Conservation (phyloP, 2,329 filamentous ascomycete genomes). For the Dactylellina parvicollis region DNA sequence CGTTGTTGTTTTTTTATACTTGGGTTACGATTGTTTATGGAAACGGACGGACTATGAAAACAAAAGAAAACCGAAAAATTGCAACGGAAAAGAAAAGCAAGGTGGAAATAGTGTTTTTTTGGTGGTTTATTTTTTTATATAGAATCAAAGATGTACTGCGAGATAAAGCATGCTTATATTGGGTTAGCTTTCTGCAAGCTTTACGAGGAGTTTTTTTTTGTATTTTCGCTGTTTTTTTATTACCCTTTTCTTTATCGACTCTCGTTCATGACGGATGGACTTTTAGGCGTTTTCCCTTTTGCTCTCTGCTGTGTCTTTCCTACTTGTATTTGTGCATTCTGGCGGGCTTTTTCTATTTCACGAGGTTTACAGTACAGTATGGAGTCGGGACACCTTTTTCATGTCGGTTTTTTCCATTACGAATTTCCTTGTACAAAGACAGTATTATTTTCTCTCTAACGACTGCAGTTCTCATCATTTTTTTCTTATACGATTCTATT, state of each 20-base stretch:
- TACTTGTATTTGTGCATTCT: slow-evolving; percentile 22
- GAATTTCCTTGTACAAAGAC: slow-evolving; percentile 51
- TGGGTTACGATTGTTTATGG: slow-evolving; percentile 10
- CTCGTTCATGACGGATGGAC: slow-evolving; percentile 38
- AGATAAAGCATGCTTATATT: slow-evolving; percentile 48
- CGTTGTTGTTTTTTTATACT: slow-evolving; percentile 33
- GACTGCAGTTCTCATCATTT: not conserved
- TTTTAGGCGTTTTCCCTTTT: slow-evolving; percentile 22
- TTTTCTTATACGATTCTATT: slow-evolving; percentile 9
- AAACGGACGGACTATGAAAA: slow-evolving; percentile 6
- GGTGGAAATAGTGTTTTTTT: slow-evolving; percentile 11
- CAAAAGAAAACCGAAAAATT: slow-evolving; percentile 27
- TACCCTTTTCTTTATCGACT: slow-evolving; percentile 5
- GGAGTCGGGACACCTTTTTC: slow-evolving; percentile 39
- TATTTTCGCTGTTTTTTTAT: slow-evolving; percentile 13
- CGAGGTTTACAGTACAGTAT: slow-evolving; percentile 23
- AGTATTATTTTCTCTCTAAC: slow-evolving; percentile 3
- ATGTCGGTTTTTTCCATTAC: slow-evolving; percentile 30
- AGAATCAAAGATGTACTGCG: slow-evolving; percentile 37
- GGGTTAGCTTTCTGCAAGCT: slow-evolving; percentile 24
- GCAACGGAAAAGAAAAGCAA: slow-evolving; percentile 40
- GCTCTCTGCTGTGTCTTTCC: not conserved
- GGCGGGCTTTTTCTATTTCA: slow-evolving; percentile 36
- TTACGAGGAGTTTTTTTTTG: slow-evolving; percentile 39
- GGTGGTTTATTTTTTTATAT: slow-evolving; percentile 15